Base-by-base conservation (phyloP, 169 alveolate species). In the Eimeria tenella region DNA sequence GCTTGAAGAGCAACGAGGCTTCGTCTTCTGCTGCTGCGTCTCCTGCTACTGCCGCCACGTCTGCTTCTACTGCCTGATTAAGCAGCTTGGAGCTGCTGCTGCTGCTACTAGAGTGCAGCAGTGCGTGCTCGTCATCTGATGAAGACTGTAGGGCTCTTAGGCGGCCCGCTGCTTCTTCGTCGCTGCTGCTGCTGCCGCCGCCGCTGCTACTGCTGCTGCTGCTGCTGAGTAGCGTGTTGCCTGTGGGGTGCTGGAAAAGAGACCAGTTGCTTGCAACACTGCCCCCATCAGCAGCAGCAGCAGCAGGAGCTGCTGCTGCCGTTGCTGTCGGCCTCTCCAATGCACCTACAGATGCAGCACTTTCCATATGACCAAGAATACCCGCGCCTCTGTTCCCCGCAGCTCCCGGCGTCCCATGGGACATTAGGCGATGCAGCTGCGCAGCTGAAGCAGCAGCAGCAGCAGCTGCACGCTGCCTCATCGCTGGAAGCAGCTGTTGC, bases 181-280 rank as follows among this genome's bases (percentile, higher is more conserved):
- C 88, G 88, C 88, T 79, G 88, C 88, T 79, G 88, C 88, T 79
- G 88, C 88, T 79, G 83, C 56, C 21, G 86, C 86, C 49, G 86
- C 65, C n/a, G 31, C 77, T 81, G 71, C 89, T 81, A n/a, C 77
- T 68, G 31, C 77, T 68, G 77, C 77, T 68, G 77, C 77, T 68
- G 77, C 77, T 68, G 89, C 89, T 56, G 68, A 81, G 89, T 7
- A 81, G 50, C 65, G 50, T 81, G 89, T 71, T 81, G 71, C 50
- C 55, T 21, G 50, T 23, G 52, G 73, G 55, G 71, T 52, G 21
- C 10, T 21, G 23, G 60, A 81, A 81, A 21, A 56, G 73, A 4
- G 71, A 9, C 89, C 68, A 56, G 42, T 56, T 56, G 68, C 68
- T 58, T 58, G 68, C 3, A 9, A 50, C 49, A 42, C 42, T 23